These are phyloP conservation scores for Agapanthus africanus DNA, from an alignment of 106 monocot species.

Conservation along the genomic window DNA sequence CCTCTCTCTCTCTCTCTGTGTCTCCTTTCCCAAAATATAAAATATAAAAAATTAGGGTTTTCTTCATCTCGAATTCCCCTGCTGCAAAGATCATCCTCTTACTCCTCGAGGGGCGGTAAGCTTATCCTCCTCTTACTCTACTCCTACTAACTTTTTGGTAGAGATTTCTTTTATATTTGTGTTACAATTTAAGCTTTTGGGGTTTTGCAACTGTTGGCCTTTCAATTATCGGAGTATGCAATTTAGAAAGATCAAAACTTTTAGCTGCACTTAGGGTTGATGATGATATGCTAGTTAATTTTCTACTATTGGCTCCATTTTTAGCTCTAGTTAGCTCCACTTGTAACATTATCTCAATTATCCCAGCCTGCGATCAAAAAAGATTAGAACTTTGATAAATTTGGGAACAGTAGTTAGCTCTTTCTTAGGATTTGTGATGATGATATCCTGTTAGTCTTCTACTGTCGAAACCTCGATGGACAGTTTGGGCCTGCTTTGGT, in stretches of 20 bases:
- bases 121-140: neutral
- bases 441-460: neutral
- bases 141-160: neutral
- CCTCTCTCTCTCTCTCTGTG: neutral
- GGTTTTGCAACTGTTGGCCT: too few relatives aligned
- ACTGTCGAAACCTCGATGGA: too few relatives aligned
- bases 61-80: neutral
- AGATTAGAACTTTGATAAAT: conserved; percentile 1
- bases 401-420: neutral
- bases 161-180: neutral
- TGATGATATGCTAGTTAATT: conserved; percentile 1
- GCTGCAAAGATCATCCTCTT: neutral
- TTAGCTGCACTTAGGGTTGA: neutral
- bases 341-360: neutral
- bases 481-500: too few relatives aligned
- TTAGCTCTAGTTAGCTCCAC: too few relatives aligned
- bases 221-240: neutral
- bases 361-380: neutral
- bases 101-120: conserved; percentile 7
- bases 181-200: neutral
- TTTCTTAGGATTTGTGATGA: neutral
- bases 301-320: neutral
- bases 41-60: conserved; percentile 11
- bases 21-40: neutral
- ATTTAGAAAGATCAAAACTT: neutral